Evolutionary conservation across 257 asterid genomes (phyloP).

Genomic region (Mentha longifolia): DNA sequence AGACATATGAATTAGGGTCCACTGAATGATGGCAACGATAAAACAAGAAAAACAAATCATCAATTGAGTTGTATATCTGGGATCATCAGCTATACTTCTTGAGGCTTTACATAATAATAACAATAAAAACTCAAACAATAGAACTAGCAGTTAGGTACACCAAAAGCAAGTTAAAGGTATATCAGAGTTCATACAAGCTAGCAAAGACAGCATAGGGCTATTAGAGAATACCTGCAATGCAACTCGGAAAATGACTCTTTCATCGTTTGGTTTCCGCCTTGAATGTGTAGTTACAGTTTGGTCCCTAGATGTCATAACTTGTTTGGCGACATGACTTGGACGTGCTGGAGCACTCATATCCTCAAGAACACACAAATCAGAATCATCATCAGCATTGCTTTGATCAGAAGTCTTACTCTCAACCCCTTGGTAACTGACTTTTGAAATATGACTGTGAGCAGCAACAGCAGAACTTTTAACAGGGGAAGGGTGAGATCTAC

Average conservation of each 20-base stretch:
- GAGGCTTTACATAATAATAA: slow-evolving; percentile 4
- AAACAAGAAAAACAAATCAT: background rate
- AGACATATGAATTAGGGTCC: background rate
- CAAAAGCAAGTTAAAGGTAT: background rate
- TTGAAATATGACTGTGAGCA: slow-evolving; percentile 41
- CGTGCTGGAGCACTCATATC: slow-evolving; percentile 69
- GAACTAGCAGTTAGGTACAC: background rate
- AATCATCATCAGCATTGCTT: slow-evolving; percentile 54
- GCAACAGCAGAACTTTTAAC: slow-evolving; percentile 33
- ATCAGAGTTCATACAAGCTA: background rate
- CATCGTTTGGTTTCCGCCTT: slow-evolving; percentile 66
- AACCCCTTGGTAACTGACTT: slow-evolving; percentile 45
- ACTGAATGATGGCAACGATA: slow-evolving; percentile 6
- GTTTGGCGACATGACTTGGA: slow-evolving; percentile 39
- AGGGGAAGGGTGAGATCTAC: slow-evolving; percentile 37
- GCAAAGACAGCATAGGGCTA: slow-evolving; percentile 24
- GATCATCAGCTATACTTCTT: background rate
- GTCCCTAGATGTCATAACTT: slow-evolving; percentile 42
- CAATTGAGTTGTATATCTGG: slow-evolving; percentile 7
- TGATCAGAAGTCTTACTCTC: slow-evolving; percentile 39
- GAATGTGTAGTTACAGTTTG: slow-evolving; percentile 45
- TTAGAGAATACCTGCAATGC: slow-evolving; percentile 70
- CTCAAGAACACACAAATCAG: slow-evolving; percentile 74
- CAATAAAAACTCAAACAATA: background rate
- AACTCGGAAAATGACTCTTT: slow-evolving; percentile 63